Percentiles rank a stretch among this genome's conserved stretches.
These are phyloP conservation scores for Lactarius hatsudake DNA, from an alignment of 768 basidiomycete genomes.

Conservation along the genomic window DNA sequence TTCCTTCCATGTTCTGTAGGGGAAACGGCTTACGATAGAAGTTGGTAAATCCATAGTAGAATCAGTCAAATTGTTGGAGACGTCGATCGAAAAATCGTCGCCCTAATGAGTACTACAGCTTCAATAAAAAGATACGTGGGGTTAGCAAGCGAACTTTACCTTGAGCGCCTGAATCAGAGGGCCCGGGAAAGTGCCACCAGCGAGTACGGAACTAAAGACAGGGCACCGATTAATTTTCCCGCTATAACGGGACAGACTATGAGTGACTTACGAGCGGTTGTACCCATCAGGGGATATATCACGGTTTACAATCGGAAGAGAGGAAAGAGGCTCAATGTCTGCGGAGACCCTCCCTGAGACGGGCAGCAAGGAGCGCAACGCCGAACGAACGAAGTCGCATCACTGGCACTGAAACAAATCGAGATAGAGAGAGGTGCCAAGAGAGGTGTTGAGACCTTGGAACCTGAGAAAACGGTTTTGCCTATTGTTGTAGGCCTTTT, in stretches of 20 bases:
- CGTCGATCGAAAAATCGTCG: constrained; percentile 41
- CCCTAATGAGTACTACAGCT: constrained; percentile 36
- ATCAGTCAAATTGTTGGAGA: constrained; percentile 44
- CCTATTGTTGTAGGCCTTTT: background rate
- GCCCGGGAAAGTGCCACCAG: constrained; percentile 44
- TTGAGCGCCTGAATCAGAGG: constrained; percentile 45
- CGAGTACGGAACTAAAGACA: constrained; percentile 39
- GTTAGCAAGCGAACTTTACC: background rate
- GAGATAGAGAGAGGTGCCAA: background rate
- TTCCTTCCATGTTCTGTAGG: too few relatives aligned
- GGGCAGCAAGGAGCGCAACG: background rate
- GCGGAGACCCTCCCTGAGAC: constrained; percentile 12
- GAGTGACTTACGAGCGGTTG: constrained; percentile 18
- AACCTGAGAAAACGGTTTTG: too few relatives aligned
- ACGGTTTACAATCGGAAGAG: constrained; percentile 27
- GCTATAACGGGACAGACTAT: background rate
- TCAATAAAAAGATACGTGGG: background rate
- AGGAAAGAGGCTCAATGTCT: constrained; percentile 28
- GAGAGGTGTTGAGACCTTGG: background rate
- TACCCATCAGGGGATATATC: constrained; percentile 29
- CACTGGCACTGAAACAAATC: background rate
- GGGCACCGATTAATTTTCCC: background rate
- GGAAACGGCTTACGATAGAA: constrained; percentile 40
- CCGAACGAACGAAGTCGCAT: background rate
- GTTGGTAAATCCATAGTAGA: constrained; percentile 47